Percentiles rank a stretch among this genome's conserved stretches.
These are phyloP conservation scores for Cercis canadensis DNA, from an alignment of 306 rosid species.

Conservation along the genomic window DNA sequence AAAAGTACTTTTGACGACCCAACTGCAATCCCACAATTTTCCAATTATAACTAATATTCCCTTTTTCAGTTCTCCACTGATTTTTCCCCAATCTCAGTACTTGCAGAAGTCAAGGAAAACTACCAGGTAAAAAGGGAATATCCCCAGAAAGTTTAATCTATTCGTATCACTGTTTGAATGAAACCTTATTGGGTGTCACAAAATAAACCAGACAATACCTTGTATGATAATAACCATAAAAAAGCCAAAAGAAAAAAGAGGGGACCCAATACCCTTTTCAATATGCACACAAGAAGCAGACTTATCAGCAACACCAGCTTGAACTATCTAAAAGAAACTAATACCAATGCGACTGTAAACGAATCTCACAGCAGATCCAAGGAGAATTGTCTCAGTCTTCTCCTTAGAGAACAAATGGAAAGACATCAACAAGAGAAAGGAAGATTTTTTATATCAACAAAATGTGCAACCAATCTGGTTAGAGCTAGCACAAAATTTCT, in stretches of 20 bases:
- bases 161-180: slow-evolving; percentile 16
- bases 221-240: slow-evolving; percentile 24
- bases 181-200: slow-evolving; percentile 45
- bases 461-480: slow-evolving; percentile 54
- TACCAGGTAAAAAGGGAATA: background rate
- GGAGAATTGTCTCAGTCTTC: slow-evolving; percentile 35
- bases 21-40: slow-evolving; percentile 42
- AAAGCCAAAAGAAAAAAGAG: slow-evolving; percentile 39
- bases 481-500: slow-evolving; percentile 41
- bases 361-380: slow-evolving; percentile 57
- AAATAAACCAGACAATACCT: slow-evolving; percentile 48
- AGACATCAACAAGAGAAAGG: slow-evolving; percentile 47
- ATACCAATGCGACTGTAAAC: slow-evolving; percentile 36
- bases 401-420: slow-evolving; percentile 42
- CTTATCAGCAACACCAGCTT: slow-evolving; percentile 31
- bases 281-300: slow-evolving; percentile 27
- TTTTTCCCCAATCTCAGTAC: slow-evolving; percentile 27
- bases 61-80: slow-evolving; percentile 10
- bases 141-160: slow-evolving; percentile 39
- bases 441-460: slow-evolving; percentile 38
- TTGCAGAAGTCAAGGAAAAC: slow-evolving; percentile 22
- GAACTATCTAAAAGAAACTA: slow-evolving; percentile 41
- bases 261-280: slow-evolving; percentile 32
- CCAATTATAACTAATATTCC: slow-evolving; percentile 15
- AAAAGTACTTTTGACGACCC: slow-evolving; percentile 33